These are phyloP conservation scores for Aureobasidium uvarum DNA, from an alignment of 2,329 filamentous ascomycete species.

Conservation along the genomic window DNA sequence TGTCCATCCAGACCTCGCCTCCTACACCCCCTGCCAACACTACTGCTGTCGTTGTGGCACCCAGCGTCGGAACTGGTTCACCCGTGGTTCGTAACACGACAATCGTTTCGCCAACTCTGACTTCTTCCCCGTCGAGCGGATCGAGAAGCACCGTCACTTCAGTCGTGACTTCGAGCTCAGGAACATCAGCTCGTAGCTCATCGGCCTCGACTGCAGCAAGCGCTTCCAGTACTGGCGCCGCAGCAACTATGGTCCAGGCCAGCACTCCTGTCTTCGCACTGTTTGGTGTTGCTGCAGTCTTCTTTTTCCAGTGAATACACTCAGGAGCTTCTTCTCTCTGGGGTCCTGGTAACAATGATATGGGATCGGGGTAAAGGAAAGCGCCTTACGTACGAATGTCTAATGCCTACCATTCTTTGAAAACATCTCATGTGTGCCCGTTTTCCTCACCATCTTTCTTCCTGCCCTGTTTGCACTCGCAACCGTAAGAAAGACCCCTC, in stretches of 20 bases:
- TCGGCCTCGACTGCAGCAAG: conserved; percentile 2
- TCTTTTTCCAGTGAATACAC: conserved; percentile 35
- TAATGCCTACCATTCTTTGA: conserved; percentile 14
- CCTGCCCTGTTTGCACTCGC: background rate
- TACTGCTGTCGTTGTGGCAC: conserved; percentile 28
- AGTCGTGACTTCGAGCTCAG: conserved; percentile 28
- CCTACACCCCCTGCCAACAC: conserved; percentile 28
- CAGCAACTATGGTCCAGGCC: conserved; percentile 30
- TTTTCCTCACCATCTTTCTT: background rate
- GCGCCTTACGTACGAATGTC: conserved; percentile 13
- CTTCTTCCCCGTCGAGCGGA: conserved; percentile 24
- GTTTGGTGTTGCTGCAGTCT: conserved; percentile 44
- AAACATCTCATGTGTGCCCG: background rate
- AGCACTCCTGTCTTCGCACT: conserved; percentile 44
- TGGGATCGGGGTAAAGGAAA: background rate
- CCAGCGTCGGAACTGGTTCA: conserved; percentile 32
- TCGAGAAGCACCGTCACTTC: conserved; percentile 31
- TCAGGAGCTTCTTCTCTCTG: conserved; percentile 20
- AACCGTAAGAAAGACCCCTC: no score
- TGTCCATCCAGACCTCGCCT: conserved; percentile 14
- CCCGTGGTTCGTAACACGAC: conserved; percentile 36
- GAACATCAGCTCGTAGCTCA: conserved; percentile 29
- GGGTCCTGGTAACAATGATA: background rate
- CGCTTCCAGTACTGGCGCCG: conserved; percentile 13
- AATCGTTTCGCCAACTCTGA: conserved; percentile 33